Conservation (phyloP, 352 stramenopile species). For the Pilasporangium apinafurcum region DNA sequence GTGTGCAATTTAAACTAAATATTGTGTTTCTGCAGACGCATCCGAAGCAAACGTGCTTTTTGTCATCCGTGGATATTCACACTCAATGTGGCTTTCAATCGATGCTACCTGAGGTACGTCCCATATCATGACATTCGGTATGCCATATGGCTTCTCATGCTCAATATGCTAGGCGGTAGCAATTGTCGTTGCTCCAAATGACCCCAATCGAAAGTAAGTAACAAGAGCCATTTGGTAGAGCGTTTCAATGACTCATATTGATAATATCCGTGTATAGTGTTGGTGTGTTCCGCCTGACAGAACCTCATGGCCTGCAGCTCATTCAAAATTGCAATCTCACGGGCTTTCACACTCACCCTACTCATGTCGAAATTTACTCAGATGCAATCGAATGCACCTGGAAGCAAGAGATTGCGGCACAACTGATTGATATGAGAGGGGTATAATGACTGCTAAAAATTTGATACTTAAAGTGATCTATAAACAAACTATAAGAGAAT, state of each 20-base stretch:
- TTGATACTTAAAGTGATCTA: too few relatives aligned
- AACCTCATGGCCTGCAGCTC: constrained; percentile 71
- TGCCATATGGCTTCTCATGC: too few relatives aligned
- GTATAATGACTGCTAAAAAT: too few relatives aligned
- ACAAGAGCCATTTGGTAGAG: not conserved
- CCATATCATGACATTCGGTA: not conserved
- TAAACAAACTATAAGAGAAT: too few relatives aligned
- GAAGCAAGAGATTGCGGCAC: constrained; percentile 24
- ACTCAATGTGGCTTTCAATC: constrained; percentile 89
- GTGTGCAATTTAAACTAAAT: not conserved
- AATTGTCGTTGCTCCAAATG: constrained; percentile 80
- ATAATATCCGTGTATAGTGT: constrained; percentile 28
- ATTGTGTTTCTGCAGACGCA: constrained; percentile 49
- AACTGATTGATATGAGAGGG: constrained; percentile 75
- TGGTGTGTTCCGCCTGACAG: constrained; percentile 78
- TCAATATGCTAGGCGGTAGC: constrained; percentile 49
- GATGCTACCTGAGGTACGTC: constrained; percentile 73
- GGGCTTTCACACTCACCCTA: constrained; percentile 84
- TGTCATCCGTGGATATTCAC: constrained; percentile 88
- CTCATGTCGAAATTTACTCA: constrained; percentile 72
- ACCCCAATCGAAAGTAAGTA: constrained; percentile 54
- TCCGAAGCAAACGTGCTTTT: constrained; percentile 83
- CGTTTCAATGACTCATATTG: not conserved
- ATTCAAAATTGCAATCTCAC: constrained; percentile 86
- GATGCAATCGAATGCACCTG: constrained; percentile 69